Conservation (phyloP, 2,329 filamentous ascomycete genomes). For the Fusarium buxicola region DNA sequence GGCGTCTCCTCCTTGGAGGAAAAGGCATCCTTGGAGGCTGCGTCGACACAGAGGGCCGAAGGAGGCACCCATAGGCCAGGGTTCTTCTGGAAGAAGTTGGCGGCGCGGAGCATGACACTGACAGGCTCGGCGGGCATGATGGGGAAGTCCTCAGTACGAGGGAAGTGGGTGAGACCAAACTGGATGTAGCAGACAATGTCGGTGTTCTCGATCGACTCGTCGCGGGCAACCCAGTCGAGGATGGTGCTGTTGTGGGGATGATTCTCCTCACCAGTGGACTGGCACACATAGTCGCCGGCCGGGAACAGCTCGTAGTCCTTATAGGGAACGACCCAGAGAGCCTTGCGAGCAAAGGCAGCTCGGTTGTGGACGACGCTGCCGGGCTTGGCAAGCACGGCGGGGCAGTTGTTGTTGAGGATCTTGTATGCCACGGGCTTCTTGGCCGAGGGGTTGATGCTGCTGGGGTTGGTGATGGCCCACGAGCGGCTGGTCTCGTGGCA, state of each 20-base stretch:
- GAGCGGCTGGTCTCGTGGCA: slow-evolving; percentile 81
- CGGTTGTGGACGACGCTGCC: slow-evolving; percentile 88
- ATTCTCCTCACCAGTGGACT: slow-evolving; percentile 79
- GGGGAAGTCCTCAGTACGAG: slow-evolving; percentile 89
- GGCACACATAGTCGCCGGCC: slow-evolving; percentile 87
- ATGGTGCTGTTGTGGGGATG: slow-evolving; percentile 72
- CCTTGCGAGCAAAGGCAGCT: slow-evolving; percentile 79
- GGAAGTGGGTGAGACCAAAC: slow-evolving; percentile 91
- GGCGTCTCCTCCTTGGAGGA: slow-evolving; percentile 25
- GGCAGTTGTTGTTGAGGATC: slow-evolving; percentile 87
- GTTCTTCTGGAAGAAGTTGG: slow-evolving; percentile 86
- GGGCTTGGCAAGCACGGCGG: slow-evolving; percentile 82
- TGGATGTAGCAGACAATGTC: slow-evolving; percentile 95
- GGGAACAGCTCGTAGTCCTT: slow-evolving; percentile 85
- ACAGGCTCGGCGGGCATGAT: slow-evolving; percentile 92
- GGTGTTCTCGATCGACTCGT: slow-evolving; percentile 78
- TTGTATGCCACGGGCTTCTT: slow-evolving; percentile 90
- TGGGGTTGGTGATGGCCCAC: slow-evolving; percentile 91
- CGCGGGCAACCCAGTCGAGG: slow-evolving; percentile 81
- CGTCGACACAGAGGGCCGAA: slow-evolving; percentile 42
- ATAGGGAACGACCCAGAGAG: slow-evolving; percentile 62
- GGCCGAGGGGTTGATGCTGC: slow-evolving; percentile 83
- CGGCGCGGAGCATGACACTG: slow-evolving; percentile 79
- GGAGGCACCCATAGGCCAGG: slow-evolving; percentile 85
- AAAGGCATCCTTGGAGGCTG: slow-evolving; percentile 39